Conservation (phyloP, 2,329 filamentous ascomycete species). For the Paecilomyces variotii region DNA sequence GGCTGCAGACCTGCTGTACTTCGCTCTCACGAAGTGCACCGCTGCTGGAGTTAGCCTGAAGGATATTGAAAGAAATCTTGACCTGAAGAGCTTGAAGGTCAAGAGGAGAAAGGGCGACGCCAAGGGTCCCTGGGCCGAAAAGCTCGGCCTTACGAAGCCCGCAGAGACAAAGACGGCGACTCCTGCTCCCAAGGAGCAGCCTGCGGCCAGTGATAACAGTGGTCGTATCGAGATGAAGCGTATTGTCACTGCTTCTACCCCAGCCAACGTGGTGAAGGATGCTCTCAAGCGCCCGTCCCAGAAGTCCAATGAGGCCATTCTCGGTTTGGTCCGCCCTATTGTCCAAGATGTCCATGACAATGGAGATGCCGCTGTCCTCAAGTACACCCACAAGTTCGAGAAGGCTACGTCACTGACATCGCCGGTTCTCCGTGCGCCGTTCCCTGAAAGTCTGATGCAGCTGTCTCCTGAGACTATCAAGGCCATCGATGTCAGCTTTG, state of each 20-base stretch:
- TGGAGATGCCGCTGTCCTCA: slow-evolving; percentile 80
- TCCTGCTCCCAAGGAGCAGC: slow-evolving; percentile 22
- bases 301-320: slow-evolving; percentile 86
- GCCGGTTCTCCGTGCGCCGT: slow-evolving; percentile 83
- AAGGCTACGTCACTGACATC: slow-evolving; percentile 86
- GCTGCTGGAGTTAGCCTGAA: slow-evolving; percentile 75
- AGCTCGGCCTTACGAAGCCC: slow-evolving; percentile 57
- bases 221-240: slow-evolving; percentile 75
- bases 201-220: slow-evolving; percentile 47
- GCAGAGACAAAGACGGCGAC: slow-evolving; percentile 28
- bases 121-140: slow-evolving; percentile 85
- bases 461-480: slow-evolving; percentile 73
- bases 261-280: slow-evolving; percentile 58
- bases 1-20: slow-evolving; percentile 91
- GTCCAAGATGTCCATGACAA: slow-evolving; percentile 76
- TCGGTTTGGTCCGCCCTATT: slow-evolving; percentile 85
- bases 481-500: slow-evolving; percentile 88
- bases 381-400: slow-evolving; percentile 97
- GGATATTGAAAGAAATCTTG: slow-evolving; percentile 85
- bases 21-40: slow-evolving; percentile 83
- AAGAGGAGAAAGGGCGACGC: slow-evolving; percentile 89
- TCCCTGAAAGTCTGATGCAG: slow-evolving; percentile 77
- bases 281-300: slow-evolving; percentile 85
- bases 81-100: slow-evolving; percentile 91
- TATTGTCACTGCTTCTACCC: slow-evolving; percentile 59